A percentile compares a stretch with the other conserved stretches of the same genome.
These are phyloP conservation scores for Gastrolobium bilobum DNA, from an alignment of 306 rosid species.

Conservation along the genomic window DNA sequence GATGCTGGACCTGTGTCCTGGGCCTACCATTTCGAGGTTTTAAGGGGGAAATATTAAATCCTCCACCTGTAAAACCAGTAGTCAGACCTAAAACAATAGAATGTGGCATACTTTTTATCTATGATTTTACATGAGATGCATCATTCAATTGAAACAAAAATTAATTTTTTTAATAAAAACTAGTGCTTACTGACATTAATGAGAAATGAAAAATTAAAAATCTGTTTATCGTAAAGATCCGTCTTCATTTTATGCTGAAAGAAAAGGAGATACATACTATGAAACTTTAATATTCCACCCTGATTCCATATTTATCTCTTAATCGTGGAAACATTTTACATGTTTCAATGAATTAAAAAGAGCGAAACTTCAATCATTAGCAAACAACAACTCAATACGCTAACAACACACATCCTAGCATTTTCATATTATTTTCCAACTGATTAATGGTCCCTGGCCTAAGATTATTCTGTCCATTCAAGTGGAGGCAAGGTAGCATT, in stretches of 20 bases:
- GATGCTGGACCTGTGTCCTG: slow-evolving; percentile 98
- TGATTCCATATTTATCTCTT: slow-evolving; percentile 9
- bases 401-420: slow-evolving; percentile 7
- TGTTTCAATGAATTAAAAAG: not conserved
- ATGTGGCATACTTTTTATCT: slow-evolving; percentile 26
- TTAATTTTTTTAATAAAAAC: not conserved
- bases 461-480: not conserved
- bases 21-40: slow-evolving; percentile 96
- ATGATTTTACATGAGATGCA: slow-evolving; percentile 38
- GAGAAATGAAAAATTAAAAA: slow-evolving; percentile 1
- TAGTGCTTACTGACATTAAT: slow-evolving; percentile 1
- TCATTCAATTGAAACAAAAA: slow-evolving; percentile 19
- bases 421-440: not conserved
- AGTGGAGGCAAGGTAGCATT: not conserved
- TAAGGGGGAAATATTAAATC: slow-evolving; percentile 91
- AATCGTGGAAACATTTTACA: not conserved
- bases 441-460: not conserved
- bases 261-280: not conserved
- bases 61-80: slow-evolving; percentile 78
- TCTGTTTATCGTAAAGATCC: not conserved
- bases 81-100: slow-evolving; percentile 28
- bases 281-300: slow-evolving; percentile 2
- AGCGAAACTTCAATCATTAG: not conserved
- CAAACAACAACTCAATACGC: slow-evolving; percentile 2
- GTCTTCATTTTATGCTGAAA: slow-evolving; percentile 27